Percentiles rank a stretch among this genome's conserved stretches.
These are phyloP conservation scores for Polymyxa betae DNA, from an alignment of 208 protist genomes.

Conservation along the genomic window DNA sequence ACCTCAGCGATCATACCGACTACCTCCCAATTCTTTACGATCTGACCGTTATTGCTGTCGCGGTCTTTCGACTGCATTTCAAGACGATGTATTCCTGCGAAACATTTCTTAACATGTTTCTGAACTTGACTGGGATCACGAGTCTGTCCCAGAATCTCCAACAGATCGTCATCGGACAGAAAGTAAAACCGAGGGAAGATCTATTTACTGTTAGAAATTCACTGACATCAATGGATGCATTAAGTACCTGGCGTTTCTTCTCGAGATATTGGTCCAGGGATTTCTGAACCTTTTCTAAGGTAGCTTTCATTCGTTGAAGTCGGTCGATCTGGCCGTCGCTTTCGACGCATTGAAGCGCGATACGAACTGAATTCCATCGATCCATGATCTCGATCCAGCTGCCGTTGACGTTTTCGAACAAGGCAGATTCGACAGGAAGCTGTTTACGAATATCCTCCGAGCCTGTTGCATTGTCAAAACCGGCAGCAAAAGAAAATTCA, in stretches of 20 bases:
- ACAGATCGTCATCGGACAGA: conserved; percentile 93
- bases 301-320: conserved; percentile 87
- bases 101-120: conserved; percentile 94
- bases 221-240: neutral
- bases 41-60: neutral
- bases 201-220: neutral
- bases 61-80: conserved; percentile 69
- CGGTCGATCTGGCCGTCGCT: conserved; percentile 60
- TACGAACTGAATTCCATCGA: conserved; percentile 41
- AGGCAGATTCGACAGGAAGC: conserved; percentile 89
- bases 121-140: conserved; percentile 93
- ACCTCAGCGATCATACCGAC: conserved; percentile 68
- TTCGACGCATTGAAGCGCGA: conserved; percentile 14
- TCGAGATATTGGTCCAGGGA: conserved; percentile 93
- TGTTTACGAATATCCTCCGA: conserved; percentile 95
- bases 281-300: conserved; percentile 94
- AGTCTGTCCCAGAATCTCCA: conserved; percentile 94
- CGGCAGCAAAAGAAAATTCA: conserved; percentile 89
- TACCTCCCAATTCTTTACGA: conserved; percentile 61
- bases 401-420: conserved; percentile 91
- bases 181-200: conserved; percentile 97
- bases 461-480: no score
- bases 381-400: conserved; percentile 84
- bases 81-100: conserved; percentile 84
- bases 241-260: conserved; percentile 82